Percentiles rank a stretch among this genome's conserved stretches.
Conservation (phyloP, 83 land plant species). For the Isoetes engelmannii region DNA sequence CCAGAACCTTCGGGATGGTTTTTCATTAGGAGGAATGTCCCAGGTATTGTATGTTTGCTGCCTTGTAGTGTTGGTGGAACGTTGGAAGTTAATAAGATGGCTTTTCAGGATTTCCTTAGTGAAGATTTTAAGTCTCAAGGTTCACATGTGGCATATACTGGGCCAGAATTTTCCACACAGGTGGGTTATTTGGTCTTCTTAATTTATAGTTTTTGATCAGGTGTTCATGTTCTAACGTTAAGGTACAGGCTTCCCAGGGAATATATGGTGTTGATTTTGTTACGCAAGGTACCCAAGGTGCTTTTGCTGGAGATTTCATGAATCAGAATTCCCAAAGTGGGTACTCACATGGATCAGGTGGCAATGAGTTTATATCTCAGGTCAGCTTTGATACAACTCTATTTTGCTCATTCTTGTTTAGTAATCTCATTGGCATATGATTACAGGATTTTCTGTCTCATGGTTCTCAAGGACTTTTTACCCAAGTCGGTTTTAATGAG, state of each 20-base stretch:
- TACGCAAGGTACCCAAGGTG: constrained; percentile 70
- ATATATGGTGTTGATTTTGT: constrained; percentile 83
- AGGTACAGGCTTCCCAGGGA: constrained; percentile 65
- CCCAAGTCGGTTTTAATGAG: constrained; percentile 77
- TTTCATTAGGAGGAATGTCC: constrained; percentile 91
- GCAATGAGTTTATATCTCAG: constrained; percentile 94
- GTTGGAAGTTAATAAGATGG: not conserved
- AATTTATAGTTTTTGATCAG: not conserved
- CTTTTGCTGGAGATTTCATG: constrained; percentile 70
- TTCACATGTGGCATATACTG: constrained; percentile 87
- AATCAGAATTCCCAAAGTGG: constrained; percentile 82
- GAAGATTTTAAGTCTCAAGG: constrained; percentile 99
- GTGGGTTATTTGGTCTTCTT: constrained; percentile 10
- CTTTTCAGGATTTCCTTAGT: constrained; percentile 73
- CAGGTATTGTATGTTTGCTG: constrained; percentile 46
- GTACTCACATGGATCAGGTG: constrained; percentile 51
- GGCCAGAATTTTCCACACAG: constrained; percentile 86
- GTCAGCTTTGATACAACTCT: constrained; percentile 21
- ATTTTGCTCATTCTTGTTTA: too few relatives aligned
- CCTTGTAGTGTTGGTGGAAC: not conserved
- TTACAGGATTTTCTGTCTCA: constrained; percentile 83
- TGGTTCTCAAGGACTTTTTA: constrained; percentile 91
- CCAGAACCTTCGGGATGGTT: constrained; percentile 84
- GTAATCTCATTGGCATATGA: not conserved
- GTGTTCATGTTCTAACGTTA: not conserved